Conservation (phyloP, 805 yeast species). For the Zygosaccharomyces lentus region DNA sequence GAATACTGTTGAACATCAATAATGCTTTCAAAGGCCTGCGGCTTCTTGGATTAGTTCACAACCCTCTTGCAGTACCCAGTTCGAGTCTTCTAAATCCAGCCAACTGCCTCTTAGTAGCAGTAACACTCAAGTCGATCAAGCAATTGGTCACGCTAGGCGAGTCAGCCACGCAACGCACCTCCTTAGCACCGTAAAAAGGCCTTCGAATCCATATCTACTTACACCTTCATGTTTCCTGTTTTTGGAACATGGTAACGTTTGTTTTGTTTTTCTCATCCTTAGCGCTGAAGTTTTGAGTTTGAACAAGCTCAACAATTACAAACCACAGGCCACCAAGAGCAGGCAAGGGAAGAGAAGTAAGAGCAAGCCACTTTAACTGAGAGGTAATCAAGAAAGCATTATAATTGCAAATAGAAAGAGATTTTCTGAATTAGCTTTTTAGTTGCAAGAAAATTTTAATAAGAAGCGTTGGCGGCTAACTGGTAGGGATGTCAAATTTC, state of each 20-base stretch:
- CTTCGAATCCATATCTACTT: not conserved
- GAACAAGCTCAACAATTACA: constrained; percentile 1
- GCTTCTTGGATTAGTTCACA: too few species aligned
- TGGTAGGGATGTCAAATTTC: constrained; percentile 30
- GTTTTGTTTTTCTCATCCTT: not conserved
- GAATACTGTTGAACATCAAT: too few species aligned
- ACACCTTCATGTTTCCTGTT: not conserved
- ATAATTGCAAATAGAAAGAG: not conserved
- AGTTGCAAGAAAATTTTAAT: not conserved
- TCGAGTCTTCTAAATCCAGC: too few species aligned
- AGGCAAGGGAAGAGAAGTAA: not conserved
- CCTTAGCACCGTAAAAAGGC: not conserved
- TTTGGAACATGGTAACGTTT: not conserved
- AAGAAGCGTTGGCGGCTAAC: constrained; percentile 23
- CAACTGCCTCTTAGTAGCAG: too few species aligned
- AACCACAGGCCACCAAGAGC: not conserved
- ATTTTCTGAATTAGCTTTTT: too few species aligned
- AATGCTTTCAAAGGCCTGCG: too few species aligned
- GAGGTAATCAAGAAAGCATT: not conserved
- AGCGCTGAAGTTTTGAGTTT: not conserved
- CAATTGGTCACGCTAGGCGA: too few species aligned
- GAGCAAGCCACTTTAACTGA: not conserved
- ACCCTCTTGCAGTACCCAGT: too few species aligned
- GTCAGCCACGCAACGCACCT: too few species aligned
- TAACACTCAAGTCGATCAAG: too few species aligned